Conservation (phyloP, 208 protist species). For the Trypanosoma rangeli region DNA sequence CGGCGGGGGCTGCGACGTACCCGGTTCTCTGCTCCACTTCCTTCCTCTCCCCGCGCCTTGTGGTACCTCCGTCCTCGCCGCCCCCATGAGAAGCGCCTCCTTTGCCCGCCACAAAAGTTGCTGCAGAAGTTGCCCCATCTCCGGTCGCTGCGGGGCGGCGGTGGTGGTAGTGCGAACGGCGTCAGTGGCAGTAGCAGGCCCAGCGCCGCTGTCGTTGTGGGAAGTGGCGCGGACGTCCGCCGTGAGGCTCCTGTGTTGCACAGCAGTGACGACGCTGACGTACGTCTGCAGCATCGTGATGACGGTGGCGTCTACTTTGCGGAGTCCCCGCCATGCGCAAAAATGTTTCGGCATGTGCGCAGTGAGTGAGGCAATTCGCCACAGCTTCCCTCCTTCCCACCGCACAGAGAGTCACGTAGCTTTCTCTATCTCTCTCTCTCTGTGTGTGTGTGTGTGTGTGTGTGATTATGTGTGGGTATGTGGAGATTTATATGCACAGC, state of each 20-base stretch:
- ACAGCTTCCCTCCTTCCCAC: neutral
- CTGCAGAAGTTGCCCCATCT: slow-evolving; percentile 11
- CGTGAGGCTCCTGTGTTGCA: neutral
- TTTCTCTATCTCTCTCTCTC: slow-evolving; percentile 5
- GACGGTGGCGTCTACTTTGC: neutral
- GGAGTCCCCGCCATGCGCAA: neutral
- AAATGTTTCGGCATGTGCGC: neutral
- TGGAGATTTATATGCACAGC: neutral
- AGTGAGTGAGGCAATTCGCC: too few relatives aligned
- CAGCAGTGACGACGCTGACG: neutral
- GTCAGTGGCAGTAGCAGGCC: neutral
- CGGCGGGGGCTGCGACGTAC: neutral
- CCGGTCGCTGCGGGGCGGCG: neutral
- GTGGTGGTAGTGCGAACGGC: neutral
- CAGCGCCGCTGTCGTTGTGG: neutral
- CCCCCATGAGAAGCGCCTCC: slow-evolving; percentile 14
- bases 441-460: neutral
- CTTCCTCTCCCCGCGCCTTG: neutral
- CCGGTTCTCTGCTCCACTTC: neutral
- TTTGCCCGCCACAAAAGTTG: slow-evolving; percentile 21
- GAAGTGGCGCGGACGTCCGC: neutral
- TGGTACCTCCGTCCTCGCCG: neutral
- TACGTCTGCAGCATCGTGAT: neutral
- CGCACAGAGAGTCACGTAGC: neutral
- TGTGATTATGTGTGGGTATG: neutral